These are phyloP conservation scores for Lactifluus pinguis DNA, from an alignment of 768 basidiomycete species.

Conservation along the genomic window DNA sequence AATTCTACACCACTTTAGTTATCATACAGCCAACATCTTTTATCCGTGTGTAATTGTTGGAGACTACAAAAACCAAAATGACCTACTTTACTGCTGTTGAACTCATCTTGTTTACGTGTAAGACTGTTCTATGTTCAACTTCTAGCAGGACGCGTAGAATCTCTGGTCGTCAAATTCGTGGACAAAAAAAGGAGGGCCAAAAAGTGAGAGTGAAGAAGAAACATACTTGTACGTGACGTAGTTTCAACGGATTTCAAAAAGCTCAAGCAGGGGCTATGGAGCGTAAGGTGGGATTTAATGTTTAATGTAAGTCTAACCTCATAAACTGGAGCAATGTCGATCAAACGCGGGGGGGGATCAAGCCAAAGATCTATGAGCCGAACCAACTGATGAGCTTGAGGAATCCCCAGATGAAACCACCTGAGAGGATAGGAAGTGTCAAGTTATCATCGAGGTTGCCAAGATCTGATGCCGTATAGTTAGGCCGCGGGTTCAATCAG, in stretches of 20 bases:
- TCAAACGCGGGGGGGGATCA: neutral
- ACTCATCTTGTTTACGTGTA: no score
- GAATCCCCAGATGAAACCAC: conserved; percentile 55
- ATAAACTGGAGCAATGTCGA: neutral
- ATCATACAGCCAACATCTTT: no score
- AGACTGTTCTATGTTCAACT: no score
- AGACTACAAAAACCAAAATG: no score
- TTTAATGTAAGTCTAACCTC: conserved; percentile 7
- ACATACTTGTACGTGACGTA: neutral
- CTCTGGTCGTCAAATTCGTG: neutral
- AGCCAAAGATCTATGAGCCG: conserved; percentile 7
- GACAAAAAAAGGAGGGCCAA: neutral
- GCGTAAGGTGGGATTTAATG: neutral
- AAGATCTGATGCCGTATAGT: conserved; percentile 44
- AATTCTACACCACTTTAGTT: no score
- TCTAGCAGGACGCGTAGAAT: no score
- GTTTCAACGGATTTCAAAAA: neutral
- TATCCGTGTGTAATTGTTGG: no score
- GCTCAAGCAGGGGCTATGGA: neutral
- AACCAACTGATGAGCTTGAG: conserved; percentile 36
- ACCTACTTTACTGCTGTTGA: no score
- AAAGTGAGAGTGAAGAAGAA: neutral
- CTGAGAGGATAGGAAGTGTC: conserved; percentile 81
- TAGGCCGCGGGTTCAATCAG: neutral
- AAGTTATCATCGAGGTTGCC: conserved; percentile 84